A percentile compares a stretch with the other conserved stretches of the same genome.
Conservation (phyloP, 345 rosid genomes). For the Kernera saxatilis region DNA sequence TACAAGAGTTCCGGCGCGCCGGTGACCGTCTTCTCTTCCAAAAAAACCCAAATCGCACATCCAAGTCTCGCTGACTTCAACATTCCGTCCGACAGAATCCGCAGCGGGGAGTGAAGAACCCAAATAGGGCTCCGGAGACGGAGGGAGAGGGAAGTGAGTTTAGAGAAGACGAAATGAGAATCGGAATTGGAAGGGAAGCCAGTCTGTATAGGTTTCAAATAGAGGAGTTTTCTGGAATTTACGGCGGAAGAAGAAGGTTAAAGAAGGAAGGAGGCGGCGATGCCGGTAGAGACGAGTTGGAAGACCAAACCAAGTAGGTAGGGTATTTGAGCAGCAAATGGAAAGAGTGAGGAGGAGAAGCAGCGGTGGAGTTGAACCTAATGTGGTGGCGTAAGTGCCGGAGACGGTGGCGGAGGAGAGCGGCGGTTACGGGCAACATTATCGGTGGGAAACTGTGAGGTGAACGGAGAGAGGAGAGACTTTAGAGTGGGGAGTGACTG, state of each 20-base stretch:
- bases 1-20: conserved; percentile 48
- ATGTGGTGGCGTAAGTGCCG: background rate
- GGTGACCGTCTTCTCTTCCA: conserved; percentile 37
- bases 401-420: conserved; percentile 28
- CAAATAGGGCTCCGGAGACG: conserved; percentile 44
- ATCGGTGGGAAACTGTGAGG: background rate
- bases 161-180: conserved; percentile 67
- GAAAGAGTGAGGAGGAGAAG: conserved; percentile 3
- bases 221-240: conserved; percentile 41
- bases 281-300: conserved; percentile 91
- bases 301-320: conserved; percentile 64
- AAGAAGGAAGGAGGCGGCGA: conserved; percentile 78
- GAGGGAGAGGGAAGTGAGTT: conserved; percentile 57
- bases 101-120: conserved; percentile 54
- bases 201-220: conserved; percentile 84
- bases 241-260: conserved; percentile 32
- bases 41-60: conserved; percentile 47
- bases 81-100: conserved; percentile 14
- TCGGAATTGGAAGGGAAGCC: conserved; percentile 94
- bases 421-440: conserved; percentile 27
- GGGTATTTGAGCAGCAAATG: conserved; percentile 62
- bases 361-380: background rate
- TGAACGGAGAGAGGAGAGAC: background rate
- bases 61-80: conserved; percentile 17
- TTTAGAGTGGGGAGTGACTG: background rate